A percentile compares a stretch with the other conserved stretches of the same genome.
Evolutionary conservation across 2,329 filamentous ascomycete species (phyloP).

Genomic region (Trichoderma sp.): DNA sequence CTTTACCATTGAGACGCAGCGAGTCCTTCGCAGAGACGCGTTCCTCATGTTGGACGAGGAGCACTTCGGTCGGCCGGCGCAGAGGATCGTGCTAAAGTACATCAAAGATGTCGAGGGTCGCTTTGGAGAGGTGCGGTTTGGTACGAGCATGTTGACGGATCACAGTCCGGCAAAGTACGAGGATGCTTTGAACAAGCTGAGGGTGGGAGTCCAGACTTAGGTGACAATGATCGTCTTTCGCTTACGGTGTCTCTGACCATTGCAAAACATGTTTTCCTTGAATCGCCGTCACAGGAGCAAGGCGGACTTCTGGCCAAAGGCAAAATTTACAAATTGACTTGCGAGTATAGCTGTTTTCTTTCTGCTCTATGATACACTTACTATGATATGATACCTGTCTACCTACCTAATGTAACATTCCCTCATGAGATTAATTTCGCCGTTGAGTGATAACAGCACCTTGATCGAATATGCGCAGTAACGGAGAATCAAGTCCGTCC

Average conservation of each 20-base stretch:
- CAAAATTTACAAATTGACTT: too few species aligned
- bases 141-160: slow-evolving; percentile 72
- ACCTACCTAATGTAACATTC: too few species aligned
- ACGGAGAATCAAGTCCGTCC: background rate
- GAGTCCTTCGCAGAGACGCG: slow-evolving; percentile 67
- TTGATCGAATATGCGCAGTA: background rate
- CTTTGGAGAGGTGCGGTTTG: slow-evolving; percentile 72
- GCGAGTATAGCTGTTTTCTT: too few species aligned
- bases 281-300: background rate
- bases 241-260: background rate
- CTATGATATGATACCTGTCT: too few species aligned
- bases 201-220: slow-evolving; percentile 46
- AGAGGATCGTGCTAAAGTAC: slow-evolving; percentile 69
- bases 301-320: too few species aligned
- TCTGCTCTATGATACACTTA: too few species aligned
- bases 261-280: background rate
- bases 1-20: slow-evolving; percentile 69
- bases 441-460: background rate
- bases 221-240: too few species aligned
- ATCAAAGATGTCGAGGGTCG: slow-evolving; percentile 69
- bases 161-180: slow-evolving; percentile 77
- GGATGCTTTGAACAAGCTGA: slow-evolving; percentile 64
- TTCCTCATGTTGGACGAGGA: slow-evolving; percentile 53
- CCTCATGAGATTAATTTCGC: too few species aligned
- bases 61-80: slow-evolving; percentile 65